phyloP scores from a whole-genome alignment of 2,329 filamentous ascomycete genomes.

The Nigrospora osmanthi region DNA sequence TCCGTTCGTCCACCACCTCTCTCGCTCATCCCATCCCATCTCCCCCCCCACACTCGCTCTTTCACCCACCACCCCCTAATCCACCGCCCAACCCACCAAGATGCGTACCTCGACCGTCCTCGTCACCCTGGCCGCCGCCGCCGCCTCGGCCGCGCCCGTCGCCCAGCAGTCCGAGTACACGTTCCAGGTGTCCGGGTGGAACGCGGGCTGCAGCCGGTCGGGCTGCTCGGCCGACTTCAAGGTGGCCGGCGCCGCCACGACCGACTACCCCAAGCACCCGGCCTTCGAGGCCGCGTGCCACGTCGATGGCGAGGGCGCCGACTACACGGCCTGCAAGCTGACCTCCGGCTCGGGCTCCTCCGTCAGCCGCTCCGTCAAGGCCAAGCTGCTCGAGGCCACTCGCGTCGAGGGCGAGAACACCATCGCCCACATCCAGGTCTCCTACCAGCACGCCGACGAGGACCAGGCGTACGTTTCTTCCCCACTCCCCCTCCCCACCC shows the following conservation, averaged over 20 bases:
- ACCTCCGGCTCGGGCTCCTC: neutral
- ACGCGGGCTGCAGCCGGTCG: neutral
- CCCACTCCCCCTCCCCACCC: neutral
- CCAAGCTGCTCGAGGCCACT: neutral
- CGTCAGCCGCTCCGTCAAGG: neutral
- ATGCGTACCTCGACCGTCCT: slow-evolving; percentile 1
- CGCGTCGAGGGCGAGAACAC: neutral
- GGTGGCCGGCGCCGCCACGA: neutral
- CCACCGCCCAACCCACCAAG: neutral
- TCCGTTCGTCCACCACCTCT: no score
- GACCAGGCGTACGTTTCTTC: neutral
- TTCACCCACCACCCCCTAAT: neutral
- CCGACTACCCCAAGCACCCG: neutral
- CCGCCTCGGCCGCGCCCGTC: neutral
- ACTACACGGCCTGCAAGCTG: neutral
- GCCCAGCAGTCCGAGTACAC: neutral
- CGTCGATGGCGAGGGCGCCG: neutral
- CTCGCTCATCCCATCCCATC: no score
- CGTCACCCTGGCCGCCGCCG: neutral
- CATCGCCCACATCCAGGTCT: neutral
- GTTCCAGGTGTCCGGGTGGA: neutral
- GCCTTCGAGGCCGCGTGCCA: neutral
- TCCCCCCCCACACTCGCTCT: neutral
- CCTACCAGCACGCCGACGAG: neutral
- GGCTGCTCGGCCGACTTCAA: neutral